These are phyloP conservation scores for Metschnikowia noctiluminum DNA, from an alignment of 805 yeast species.

Conservation along the genomic window DNA sequence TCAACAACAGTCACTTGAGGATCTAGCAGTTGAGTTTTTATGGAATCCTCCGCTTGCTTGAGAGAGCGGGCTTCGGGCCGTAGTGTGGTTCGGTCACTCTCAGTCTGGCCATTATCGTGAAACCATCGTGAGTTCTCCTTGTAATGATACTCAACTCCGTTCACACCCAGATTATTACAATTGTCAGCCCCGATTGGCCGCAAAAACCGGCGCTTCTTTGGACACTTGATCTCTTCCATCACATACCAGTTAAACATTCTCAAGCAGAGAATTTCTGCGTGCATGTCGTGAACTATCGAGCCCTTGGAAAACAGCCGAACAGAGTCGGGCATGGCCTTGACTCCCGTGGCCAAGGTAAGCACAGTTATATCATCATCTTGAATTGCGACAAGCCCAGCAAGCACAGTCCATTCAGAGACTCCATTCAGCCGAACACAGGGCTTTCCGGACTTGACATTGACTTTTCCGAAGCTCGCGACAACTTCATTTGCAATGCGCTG, in stretches of 20 bases:
- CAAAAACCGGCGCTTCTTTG: not conserved
- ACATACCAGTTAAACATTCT: conserved; percentile 66
- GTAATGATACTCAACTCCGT: not conserved
- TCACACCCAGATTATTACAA: too few species aligned
- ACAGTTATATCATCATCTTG: conserved; percentile 26
- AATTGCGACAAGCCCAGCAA: conserved; percentile 66
- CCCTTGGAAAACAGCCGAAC: conserved; percentile 50
- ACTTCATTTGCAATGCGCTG: conserved; percentile 25
- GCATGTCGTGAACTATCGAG: conserved; percentile 74
- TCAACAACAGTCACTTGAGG: too few species aligned
- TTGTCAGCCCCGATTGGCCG: not conserved
- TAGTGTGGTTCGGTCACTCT: too few species aligned
- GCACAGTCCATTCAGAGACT: conserved; percentile 74
- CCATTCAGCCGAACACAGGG: conserved; percentile 65
- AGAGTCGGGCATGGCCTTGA: conserved; percentile 67
- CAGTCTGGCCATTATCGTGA: not conserved
- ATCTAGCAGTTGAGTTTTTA: too few species aligned
- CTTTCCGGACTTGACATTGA: conserved; percentile 45
- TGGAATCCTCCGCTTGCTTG: too few species aligned
- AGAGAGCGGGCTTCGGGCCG: too few species aligned
- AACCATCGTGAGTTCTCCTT: too few species aligned
- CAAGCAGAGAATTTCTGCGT: conserved; percentile 79
- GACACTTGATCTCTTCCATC: conserved; percentile 39
- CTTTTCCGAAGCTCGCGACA: conserved; percentile 25
- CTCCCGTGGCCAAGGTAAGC: conserved; percentile 71